Conservation (phyloP, 1,284 basidiomycete genomes). For the Cystobasidiaceae sp. region DNA sequence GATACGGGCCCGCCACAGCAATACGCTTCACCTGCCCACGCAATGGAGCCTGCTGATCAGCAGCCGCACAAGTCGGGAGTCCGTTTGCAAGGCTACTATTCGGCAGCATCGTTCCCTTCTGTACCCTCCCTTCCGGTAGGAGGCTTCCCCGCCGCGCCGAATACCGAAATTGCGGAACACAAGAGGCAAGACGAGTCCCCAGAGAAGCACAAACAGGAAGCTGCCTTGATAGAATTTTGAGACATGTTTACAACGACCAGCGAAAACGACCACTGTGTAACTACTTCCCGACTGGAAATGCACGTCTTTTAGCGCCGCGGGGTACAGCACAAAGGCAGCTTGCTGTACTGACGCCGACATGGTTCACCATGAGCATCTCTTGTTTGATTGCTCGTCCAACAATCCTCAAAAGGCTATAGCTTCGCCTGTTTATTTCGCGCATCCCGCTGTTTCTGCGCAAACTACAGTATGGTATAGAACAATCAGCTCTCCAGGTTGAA, state of each 20-base stretch:
- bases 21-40: too few species aligned
- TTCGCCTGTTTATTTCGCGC: background rate
- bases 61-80: background rate
- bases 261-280: too few species aligned
- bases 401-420: too few species aligned
- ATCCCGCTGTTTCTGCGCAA: constrained; percentile 14
- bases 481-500: too few species aligned
- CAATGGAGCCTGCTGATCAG: too few species aligned
- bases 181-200: background rate
- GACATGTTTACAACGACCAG: background rate
- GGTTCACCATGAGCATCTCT: too few species aligned
- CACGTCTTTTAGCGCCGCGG: too few species aligned
- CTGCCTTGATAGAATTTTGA: constrained; percentile 24
- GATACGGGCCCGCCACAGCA: background rate
- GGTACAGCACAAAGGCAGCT: too few species aligned
- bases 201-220: constrained; percentile 14
- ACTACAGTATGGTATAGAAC: background rate
- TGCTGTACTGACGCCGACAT: too few species aligned
- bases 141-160: constrained; percentile 15
- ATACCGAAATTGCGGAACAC: constrained; percentile 1
- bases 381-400: too few species aligned
- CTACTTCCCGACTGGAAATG: too few species aligned
- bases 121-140: constrained; percentile 20
- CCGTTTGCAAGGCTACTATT: constrained; percentile 21
- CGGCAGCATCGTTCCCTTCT: constrained; percentile 17